phyloP scores from a whole-genome alignment of 257 asterid genomes.

The Solanum clarkiae region DNA sequence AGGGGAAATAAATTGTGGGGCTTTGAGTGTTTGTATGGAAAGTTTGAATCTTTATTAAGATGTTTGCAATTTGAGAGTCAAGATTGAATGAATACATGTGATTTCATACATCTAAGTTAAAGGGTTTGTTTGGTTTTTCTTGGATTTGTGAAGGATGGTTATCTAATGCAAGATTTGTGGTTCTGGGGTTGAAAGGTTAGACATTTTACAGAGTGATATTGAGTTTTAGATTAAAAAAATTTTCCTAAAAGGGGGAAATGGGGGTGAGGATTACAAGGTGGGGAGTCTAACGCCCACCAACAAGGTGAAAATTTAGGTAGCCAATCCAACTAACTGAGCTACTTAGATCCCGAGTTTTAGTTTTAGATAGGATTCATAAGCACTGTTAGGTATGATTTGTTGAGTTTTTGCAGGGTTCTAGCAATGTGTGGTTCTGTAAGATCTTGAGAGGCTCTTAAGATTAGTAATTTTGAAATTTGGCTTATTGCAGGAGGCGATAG shows the following conservation, averaged over 20 bases:
- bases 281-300: not conserved
- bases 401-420: not conserved
- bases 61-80: not conserved
- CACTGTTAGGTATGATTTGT: not conserved
- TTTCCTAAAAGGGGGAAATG: not conserved
- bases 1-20: conserved; percentile 1
- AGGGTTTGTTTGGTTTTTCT: not conserved
- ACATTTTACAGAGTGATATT: not conserved
- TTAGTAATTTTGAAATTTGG: not conserved
- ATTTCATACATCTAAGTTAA: not conserved
- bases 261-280: not conserved
- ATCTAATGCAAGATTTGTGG: not conserved
- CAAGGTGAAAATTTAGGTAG: not conserved
- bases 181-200: not conserved
- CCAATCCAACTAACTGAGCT: not conserved
- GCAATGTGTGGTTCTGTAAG: not conserved
- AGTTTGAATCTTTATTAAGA: not conserved
- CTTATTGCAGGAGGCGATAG: not conserved
- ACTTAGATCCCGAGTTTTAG: not conserved
- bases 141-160: not conserved
- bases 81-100: not conserved
- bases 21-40: not conserved
- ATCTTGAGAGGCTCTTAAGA: not conserved
- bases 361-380: not conserved
- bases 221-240: not conserved